These are phyloP conservation scores for Zygosaccharomyces sapae DNA, from an alignment of 1,139 yeast species.

Conservation along the genomic window DNA sequence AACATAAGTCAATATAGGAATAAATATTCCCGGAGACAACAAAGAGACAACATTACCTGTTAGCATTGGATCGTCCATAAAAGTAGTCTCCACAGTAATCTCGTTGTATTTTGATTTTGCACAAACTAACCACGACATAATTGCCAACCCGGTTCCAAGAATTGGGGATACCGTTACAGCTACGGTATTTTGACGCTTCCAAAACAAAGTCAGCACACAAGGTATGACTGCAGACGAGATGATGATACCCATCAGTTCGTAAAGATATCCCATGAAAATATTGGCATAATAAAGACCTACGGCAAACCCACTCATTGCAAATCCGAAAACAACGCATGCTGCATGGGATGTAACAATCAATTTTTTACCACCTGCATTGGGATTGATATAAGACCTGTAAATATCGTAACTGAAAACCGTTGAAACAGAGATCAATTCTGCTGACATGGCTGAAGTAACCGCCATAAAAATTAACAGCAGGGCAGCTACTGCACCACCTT, in stretches of 20 bases:
- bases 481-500: slow-evolving; percentile 80
- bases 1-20: slow-evolving; percentile 60
- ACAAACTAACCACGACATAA: slow-evolving; percentile 62
- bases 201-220: slow-evolving; percentile 64
- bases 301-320: slow-evolving; percentile 75
- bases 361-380: slow-evolving; percentile 67
- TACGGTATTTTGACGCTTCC: slow-evolving; percentile 57
- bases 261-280: slow-evolving; percentile 79
- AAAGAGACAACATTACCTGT: slow-evolving; percentile 83
- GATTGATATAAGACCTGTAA: slow-evolving; percentile 74
- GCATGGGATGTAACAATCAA: slow-evolving; percentile 65
- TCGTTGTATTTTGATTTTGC: slow-evolving; percentile 52
- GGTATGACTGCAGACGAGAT: slow-evolving; percentile 86
- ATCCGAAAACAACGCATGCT: slow-evolving; percentile 60
- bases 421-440: slow-evolving; percentile 83
- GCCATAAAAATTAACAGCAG: slow-evolving; percentile 79
- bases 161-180: slow-evolving; percentile 63
- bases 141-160: slow-evolving; percentile 56
- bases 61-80: slow-evolving; percentile 76
- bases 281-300: slow-evolving; percentile 79
- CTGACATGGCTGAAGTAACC: slow-evolving; percentile 75
- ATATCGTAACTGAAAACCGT: slow-evolving; percentile 81
- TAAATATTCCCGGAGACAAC: slow-evolving; percentile 63
- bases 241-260: slow-evolving; percentile 82
- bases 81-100: slow-evolving; percentile 60